Conservation (phyloP, 805 yeast genomes). For the Lachancea waltii region DNA sequence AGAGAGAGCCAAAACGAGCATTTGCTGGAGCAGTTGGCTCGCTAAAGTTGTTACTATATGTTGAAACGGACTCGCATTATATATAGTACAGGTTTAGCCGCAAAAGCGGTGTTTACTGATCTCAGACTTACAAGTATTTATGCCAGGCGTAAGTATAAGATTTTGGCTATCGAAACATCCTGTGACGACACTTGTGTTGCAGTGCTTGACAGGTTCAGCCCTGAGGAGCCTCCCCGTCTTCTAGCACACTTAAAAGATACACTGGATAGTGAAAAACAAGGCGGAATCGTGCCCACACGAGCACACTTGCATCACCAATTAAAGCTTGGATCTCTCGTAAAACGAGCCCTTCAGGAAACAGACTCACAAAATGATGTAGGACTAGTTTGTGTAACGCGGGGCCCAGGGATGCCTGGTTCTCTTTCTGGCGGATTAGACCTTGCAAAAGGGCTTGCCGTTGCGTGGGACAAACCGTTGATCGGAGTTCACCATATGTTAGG, state of each 20-base stretch:
- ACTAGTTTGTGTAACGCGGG: slow-evolving; percentile 82
- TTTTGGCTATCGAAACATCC: slow-evolving; percentile 83
- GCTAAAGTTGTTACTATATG: too few species aligned
- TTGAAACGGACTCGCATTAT: too few species aligned
- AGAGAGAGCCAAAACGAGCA: too few species aligned
- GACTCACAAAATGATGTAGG: slow-evolving; percentile 41
- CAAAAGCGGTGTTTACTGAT: too few species aligned
- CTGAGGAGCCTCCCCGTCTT: slow-evolving; percentile 18
- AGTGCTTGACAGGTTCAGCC: slow-evolving; percentile 45
- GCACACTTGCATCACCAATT: slow-evolving; percentile 77
- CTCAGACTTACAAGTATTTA: too few species aligned
- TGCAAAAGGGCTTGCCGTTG: slow-evolving; percentile 79
- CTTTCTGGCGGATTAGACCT: slow-evolving; percentile 74
- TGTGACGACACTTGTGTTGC: slow-evolving; percentile 96
- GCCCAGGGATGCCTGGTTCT: slow-evolving; percentile 95
- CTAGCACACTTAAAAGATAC: slow-evolving; percentile 60
- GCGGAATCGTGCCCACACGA: slow-evolving; percentile 84
- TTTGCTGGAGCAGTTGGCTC: too few species aligned
- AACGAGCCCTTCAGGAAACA: slow-evolving; percentile 33
- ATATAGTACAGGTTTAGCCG: too few species aligned
- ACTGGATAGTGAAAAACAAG: slow-evolving; percentile 54
- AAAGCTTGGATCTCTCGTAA: slow-evolving; percentile 46
- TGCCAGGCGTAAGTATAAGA: slow-evolving; percentile 43
- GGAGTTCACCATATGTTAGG: slow-evolving; percentile 98
- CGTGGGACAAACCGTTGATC: slow-evolving; percentile 67